phyloP scores from a whole-genome alignment of 805 yeast species.

The Candida tibetensis region DNA sequence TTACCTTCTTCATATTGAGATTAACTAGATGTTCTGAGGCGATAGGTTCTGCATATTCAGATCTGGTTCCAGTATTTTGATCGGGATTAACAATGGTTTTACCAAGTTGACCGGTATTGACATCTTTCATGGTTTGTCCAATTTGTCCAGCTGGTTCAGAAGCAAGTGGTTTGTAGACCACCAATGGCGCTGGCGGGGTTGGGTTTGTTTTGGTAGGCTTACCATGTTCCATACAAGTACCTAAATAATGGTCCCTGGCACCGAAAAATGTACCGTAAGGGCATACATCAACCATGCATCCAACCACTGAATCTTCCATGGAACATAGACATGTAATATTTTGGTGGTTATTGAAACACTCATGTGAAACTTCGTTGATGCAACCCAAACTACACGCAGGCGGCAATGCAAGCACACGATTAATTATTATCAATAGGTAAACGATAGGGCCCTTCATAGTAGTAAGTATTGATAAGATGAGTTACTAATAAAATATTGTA shows the following conservation, averaged over 20 bases:
- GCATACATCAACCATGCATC: conserved; percentile 47
- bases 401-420: conserved; percentile 47
- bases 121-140: neutral
- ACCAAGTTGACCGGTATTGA: neutral
- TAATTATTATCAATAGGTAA: too few species aligned
- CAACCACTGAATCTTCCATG: conserved; percentile 35
- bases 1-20: neutral
- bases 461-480: too few species aligned
- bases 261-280: conserved; percentile 41
- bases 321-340: conserved; percentile 43
- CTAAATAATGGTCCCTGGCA: conserved; percentile 49
- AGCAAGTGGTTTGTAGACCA: neutral
- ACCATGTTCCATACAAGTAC: conserved; percentile 45
- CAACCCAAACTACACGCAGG: conserved; percentile 52
- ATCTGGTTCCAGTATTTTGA: too few species aligned
- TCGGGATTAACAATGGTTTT: neutral
- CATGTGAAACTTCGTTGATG: conserved; percentile 32
- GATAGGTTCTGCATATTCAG: too few species aligned
- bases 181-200: neutral
- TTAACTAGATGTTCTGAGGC: neutral
- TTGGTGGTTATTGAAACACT: conserved; percentile 28
- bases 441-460: too few species aligned
- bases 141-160: too few species aligned
- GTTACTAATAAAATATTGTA: too few species aligned
- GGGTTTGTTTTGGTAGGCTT: neutral